phyloP scores from a whole-genome alignment of 305 asterid species.

The Fraxinus dipetala region DNA sequence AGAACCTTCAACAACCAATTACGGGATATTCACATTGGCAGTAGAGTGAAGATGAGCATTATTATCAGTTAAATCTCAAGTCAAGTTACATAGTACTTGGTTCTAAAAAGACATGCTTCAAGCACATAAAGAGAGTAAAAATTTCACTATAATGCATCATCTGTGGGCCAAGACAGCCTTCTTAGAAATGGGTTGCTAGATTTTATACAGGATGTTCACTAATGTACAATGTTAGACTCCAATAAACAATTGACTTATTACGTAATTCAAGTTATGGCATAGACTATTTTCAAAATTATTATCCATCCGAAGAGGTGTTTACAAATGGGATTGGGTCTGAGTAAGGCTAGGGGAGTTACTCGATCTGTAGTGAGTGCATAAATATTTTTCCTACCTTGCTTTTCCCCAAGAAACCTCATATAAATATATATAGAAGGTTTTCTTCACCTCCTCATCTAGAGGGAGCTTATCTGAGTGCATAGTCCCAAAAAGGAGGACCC shows the following conservation, averaged over 20 bases:
- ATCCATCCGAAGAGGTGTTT: not conserved
- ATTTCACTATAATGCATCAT: not conserved
- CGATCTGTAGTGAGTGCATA: not conserved
- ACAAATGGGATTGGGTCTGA: not conserved
- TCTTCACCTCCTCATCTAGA: not conserved
- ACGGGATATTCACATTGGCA: not conserved
- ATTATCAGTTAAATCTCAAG: not conserved
- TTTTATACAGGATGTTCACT: not conserved
- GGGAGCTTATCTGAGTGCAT: not conserved
- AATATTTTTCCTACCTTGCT: not conserved
- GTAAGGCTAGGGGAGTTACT: not conserved
- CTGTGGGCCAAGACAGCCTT: not conserved
- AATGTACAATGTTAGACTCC: not conserved
- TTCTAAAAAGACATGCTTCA: not conserved
- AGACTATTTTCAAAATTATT: not conserved
- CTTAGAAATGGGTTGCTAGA: not conserved
- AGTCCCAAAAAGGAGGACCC: not conserved
- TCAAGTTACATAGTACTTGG: not conserved
- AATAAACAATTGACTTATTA: not conserved
- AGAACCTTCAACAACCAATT: not conserved
- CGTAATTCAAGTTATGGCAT: not conserved
- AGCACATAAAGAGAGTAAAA: not conserved
- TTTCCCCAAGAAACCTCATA: not conserved
- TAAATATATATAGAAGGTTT: not conserved
- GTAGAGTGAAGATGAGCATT: not conserved